Evolutionary conservation across 805 yeast genomes (phyloP).

Genomic region (Sugiyamaella lignohabitans): DNA sequence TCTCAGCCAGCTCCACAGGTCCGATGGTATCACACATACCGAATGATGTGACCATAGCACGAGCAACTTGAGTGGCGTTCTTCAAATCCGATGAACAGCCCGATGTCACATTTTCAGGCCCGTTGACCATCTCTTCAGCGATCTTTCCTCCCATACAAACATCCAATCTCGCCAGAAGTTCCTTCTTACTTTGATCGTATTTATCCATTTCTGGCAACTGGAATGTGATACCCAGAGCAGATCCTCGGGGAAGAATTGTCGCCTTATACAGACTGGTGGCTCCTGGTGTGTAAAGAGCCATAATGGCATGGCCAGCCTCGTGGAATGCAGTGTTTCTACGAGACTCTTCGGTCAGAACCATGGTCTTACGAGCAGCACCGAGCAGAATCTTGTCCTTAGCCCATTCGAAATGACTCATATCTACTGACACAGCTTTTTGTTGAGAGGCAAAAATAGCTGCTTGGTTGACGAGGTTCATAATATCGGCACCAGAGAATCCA

Average conservation of each 20-base stretch:
- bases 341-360: conserved; percentile 95
- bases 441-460: conserved; percentile 98
- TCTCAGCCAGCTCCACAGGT: conserved; percentile 81
- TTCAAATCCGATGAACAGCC: conserved; percentile 92
- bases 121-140: conserved; percentile 91
- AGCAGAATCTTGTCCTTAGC: conserved; percentile 96
- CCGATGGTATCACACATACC: conserved; percentile 96
- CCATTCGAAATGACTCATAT: conserved; percentile 93
- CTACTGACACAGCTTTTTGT: conserved; percentile 81
- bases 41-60: conserved; percentile 93
- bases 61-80: conserved; percentile 85
- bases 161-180: conserved; percentile 85
- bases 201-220: conserved; percentile 98
- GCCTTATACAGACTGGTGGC: conserved; percentile 96
- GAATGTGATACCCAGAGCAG: conserved; percentile 94
- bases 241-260: conserved; percentile 92
- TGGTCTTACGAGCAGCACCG: conserved; percentile 97
- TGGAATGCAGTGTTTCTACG: conserved; percentile 94
- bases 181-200: conserved; percentile 83
- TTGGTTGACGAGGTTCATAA: conserved; percentile 91
- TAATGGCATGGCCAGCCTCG: conserved; percentile 98
- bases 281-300: conserved; percentile 91
- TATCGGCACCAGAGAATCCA: conserved; percentile 96
- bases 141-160: conserved; percentile 99
- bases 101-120: conserved; percentile 85